Conservation (phyloP, 306 rosid genomes). For the Pyrus betulifolia region DNA sequence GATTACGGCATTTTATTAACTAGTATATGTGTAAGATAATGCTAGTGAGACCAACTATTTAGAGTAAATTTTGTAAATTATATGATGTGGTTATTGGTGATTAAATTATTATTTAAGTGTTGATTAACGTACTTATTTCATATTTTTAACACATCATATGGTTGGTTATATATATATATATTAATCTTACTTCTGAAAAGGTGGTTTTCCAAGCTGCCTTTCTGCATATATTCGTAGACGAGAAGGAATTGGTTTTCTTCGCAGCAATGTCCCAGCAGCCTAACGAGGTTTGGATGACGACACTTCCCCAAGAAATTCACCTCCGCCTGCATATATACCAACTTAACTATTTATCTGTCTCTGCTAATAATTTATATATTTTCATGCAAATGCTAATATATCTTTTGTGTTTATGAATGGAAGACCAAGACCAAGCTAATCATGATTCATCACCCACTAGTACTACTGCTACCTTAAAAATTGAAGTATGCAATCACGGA, state of each 20-base stretch:
- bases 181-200: slow-evolving; percentile 58
- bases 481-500: background rate
- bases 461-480: background rate
- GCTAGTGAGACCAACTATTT: no score
- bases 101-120: no score
- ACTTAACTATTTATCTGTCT: background rate
- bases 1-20: background rate
- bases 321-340: slow-evolving; percentile 46
- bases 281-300: slow-evolving; percentile 71
- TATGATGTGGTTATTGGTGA: no score
- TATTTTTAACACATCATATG: no score
- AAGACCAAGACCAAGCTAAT: background rate
- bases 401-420: background rate
- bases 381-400: background rate
- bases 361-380: background rate
- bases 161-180: background rate
- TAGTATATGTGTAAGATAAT: background rate
- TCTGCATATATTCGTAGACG: slow-evolving; percentile 64
- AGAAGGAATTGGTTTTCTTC: slow-evolving; percentile 60
- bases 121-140: no score
- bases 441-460: background rate
- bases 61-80: no score
- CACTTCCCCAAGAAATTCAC: slow-evolving; percentile 75
- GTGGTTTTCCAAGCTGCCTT: slow-evolving; percentile 84
- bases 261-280: slow-evolving; percentile 67